phyloP scores from a whole-genome alignment of 331 rosid species.

The Phaseolus coccineus region DNA sequence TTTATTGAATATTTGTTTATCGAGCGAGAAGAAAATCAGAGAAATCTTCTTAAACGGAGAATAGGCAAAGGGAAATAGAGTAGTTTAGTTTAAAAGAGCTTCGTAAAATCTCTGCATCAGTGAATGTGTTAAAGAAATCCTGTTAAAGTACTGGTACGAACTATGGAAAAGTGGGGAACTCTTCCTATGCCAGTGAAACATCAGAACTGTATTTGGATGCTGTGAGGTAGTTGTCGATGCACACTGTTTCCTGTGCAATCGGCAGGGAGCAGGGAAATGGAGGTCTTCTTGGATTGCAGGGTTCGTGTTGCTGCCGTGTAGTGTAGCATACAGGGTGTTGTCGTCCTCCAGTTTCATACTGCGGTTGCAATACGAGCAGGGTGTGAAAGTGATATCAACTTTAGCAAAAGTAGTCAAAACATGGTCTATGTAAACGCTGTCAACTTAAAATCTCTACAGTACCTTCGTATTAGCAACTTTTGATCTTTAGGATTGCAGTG shows the following conservation, averaged over 20 bases:
- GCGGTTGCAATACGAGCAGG: not conserved
- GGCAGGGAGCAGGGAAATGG: not conserved
- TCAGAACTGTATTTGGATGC: not conserved
- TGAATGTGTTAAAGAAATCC: not conserved
- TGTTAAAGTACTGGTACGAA: not conserved
- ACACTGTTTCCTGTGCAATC: not conserved
- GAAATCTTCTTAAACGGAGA: not conserved
- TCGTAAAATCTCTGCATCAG: not conserved
- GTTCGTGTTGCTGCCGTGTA: slow-evolving; percentile 2
- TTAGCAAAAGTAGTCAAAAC: slow-evolving; percentile 4
- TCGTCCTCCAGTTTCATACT: not conserved
- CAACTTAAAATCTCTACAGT: not conserved
- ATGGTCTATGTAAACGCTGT: not conserved
- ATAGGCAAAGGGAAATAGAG: not conserved
- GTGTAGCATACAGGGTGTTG: not conserved
- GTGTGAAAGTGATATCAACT: not conserved
- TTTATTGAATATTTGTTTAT: not conserved
- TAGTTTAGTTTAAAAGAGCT: slow-evolving; percentile 9
- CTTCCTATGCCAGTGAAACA: not conserved
- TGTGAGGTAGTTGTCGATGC: not conserved
- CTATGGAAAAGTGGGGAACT: not conserved
- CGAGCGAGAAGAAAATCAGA: slow-evolving; percentile 1
- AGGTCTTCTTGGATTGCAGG: not conserved
- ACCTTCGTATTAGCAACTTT: slow-evolving; percentile 14
- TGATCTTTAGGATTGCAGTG: slow-evolving; percentile 19